Evolutionary conservation across 1,284 basidiomycete species (phyloP).

Genomic region (Xerocomus cyaneibrunnescens): DNA sequence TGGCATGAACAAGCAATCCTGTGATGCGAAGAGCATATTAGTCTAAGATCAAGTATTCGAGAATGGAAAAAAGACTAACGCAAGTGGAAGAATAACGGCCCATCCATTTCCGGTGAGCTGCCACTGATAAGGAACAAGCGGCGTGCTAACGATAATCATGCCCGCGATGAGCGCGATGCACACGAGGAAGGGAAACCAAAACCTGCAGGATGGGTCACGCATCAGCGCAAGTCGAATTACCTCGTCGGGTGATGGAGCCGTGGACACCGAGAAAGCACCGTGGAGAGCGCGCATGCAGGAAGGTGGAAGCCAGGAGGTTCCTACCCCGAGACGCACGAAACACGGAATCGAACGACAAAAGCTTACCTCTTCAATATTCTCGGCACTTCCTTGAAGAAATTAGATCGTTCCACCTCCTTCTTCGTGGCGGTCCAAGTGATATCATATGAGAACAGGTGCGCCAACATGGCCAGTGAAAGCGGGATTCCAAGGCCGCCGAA

Average conservation of each 20-base stretch:
- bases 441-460: constrained; percentile 81
- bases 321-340: not conserved
- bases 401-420: constrained; percentile 78
- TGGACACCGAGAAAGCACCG: not conserved
- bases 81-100: constrained; percentile 70
- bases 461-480: constrained; percentile 70
- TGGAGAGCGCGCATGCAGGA: not conserved
- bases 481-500: constrained; percentile 79
- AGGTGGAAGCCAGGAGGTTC: not conserved
- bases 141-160: constrained; percentile 59
- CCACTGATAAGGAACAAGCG: constrained; percentile 62
- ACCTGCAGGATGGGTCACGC: constrained; percentile 21
- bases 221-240: constrained; percentile 16
- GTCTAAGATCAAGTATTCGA: not conserved
- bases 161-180: constrained; percentile 42
- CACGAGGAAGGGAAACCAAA: constrained; percentile 37
- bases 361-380: constrained; percentile 70
- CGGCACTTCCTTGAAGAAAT: constrained; percentile 88
- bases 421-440: constrained; percentile 80
- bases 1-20: constrained; percentile 63
- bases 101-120: constrained; percentile 58
- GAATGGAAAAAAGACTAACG: constrained; percentile 42
- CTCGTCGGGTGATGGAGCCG: constrained; percentile 4
- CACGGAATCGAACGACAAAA: constrained; percentile 50
- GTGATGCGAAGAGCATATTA: constrained; percentile 10